Evolutionary conservation across 257 asterid genomes (phyloP), one percentile per base, ranked within the genome.

Genomic region (Primulina huaijiensis): DNA sequence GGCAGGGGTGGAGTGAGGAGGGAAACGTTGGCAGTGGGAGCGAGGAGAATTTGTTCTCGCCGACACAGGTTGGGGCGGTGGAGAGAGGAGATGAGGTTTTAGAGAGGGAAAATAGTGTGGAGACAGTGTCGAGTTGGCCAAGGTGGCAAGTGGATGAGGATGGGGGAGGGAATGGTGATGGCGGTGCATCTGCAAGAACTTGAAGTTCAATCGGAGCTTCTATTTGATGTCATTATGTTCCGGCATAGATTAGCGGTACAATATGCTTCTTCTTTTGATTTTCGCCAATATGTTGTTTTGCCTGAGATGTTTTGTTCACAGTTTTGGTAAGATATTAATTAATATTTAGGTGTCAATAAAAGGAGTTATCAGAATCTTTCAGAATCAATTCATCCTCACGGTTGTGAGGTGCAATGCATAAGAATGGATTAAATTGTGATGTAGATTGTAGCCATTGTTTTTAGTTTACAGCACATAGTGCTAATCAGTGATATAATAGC

Each of bases 121-220:
- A 87, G 86, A 84, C 92, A 0, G 89, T 87, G 71, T 88, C 94
- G 8, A 82, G 96, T 74, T 84, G 90, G 85, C 92, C 87, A 8
- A 73, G 82, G 78, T 84, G 87, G 89, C 85, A 70, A 57, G 80
- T 55, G 70, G 96, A 85, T 74, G 89, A 86, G 53, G 80, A 86
- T 17, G 87, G 82, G 19, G 78, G 84, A 60, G 87, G 77, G 68
- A 68, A 71, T 79, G 90, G 83, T 14, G 80, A 73, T 7, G 70
- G 74, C 50, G 92, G 81, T 74, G 86, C 80, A 31, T 72, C 74
- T 67, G 76, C 69, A 68, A 74, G 81, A 71, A 80, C 78, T 63
- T 77, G 79, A 77, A 59, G 69, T 65, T 34, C 35, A 57, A 14
- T 52, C 50, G 70, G 69, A 59, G 70, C 35, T 20, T 60, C 30